Percentiles rank a stretch among this genome's conserved stretches.
Evolutionary conservation across 495 filamentous ascomycete genomes (phyloP).

Genomic region (Penicillium parvum): DNA sequence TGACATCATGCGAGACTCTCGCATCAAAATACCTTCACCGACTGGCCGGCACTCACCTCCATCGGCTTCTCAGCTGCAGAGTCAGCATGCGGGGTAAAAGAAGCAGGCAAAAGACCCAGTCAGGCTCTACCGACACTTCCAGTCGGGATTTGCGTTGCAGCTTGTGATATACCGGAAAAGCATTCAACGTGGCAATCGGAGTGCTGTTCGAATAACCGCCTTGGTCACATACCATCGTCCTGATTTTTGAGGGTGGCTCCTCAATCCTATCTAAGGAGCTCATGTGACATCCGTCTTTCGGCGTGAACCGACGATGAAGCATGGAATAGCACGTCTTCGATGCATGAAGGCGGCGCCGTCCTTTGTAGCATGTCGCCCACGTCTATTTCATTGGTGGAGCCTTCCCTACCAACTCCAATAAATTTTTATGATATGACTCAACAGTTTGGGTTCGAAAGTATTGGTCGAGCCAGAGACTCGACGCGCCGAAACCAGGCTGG

Average conservation of each 20-base stretch:
- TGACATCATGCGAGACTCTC: too few species aligned
- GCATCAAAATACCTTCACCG: conserved; percentile 8
- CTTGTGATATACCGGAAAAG: not conserved
- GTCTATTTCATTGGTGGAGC: too few species aligned
- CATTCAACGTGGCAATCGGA: conserved; percentile 3
- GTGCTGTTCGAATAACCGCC: not conserved
- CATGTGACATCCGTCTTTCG: not conserved
- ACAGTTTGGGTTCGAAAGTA: too few species aligned
- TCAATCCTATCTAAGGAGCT: not conserved
- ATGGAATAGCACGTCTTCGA: too few species aligned
- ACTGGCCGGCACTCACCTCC: conserved; percentile 9
- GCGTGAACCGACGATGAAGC: not conserved
- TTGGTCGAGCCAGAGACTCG: too few species aligned
- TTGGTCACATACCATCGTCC: not conserved
- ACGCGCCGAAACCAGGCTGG: not conserved
- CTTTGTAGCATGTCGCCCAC: too few species aligned
- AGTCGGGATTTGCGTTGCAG: not conserved
- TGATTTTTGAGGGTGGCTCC: not conserved
- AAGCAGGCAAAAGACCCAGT: not conserved
- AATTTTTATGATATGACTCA: too few species aligned
- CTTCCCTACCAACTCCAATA: too few species aligned
- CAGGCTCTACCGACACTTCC: not conserved
- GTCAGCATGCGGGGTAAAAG: conserved; percentile 3
- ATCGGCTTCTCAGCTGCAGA: not conserved
- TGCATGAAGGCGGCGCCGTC: too few species aligned